phyloP scores from a whole-genome alignment of 2,329 filamentous ascomycete genomes.

The Fusarium pseudocircinatum region DNA sequence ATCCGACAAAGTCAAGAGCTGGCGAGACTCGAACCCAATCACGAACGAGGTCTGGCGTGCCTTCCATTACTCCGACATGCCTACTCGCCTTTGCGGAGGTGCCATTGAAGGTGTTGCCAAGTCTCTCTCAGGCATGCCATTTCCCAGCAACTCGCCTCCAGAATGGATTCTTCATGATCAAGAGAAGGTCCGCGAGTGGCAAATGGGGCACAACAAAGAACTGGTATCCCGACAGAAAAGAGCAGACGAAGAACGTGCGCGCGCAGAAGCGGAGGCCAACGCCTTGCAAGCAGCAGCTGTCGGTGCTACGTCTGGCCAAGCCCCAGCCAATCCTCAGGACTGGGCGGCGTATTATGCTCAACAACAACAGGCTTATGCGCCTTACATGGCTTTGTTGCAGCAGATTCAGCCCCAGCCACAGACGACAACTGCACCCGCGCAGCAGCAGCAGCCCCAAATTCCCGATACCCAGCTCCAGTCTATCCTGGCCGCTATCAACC shows the following conservation, averaged over 20 bases:
- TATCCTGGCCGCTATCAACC: slow-evolving; percentile 55
- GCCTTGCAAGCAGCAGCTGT: slow-evolving; percentile 40
- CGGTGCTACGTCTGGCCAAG: slow-evolving; percentile 28
- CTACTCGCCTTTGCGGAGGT: slow-evolving; percentile 54
- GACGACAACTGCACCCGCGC: background rate
- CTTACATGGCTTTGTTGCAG: slow-evolving; percentile 55
- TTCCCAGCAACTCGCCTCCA: slow-evolving; percentile 62
- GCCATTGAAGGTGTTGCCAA: slow-evolving; percentile 55
- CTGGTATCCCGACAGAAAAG: slow-evolving; percentile 50
- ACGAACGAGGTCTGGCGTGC: slow-evolving; percentile 46
- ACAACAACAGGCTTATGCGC: slow-evolving; percentile 53
- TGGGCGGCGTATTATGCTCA: slow-evolving; percentile 56
- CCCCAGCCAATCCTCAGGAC: slow-evolving; percentile 44
- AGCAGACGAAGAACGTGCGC: slow-evolving; percentile 51
- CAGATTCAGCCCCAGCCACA: slow-evolving; percentile 45
- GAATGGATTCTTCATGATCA: slow-evolving; percentile 60
- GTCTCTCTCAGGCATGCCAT: slow-evolving; percentile 56
- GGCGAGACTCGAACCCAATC: slow-evolving; percentile 53
- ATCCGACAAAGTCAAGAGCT: slow-evolving; percentile 56
- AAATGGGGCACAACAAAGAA: slow-evolving; percentile 58
- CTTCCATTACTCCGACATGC: slow-evolving; percentile 55
- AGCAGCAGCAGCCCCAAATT: slow-evolving; percentile 45
- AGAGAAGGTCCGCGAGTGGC: slow-evolving; percentile 63
- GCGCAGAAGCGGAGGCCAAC: slow-evolving; percentile 47
- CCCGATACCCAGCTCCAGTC: slow-evolving; percentile 55